Percentiles rank a stretch among this genome's conserved stretches.
phyloP scores from a whole-genome alignment of 495 filamentous ascomycete genomes.

The Penicillium argentinense region DNA sequence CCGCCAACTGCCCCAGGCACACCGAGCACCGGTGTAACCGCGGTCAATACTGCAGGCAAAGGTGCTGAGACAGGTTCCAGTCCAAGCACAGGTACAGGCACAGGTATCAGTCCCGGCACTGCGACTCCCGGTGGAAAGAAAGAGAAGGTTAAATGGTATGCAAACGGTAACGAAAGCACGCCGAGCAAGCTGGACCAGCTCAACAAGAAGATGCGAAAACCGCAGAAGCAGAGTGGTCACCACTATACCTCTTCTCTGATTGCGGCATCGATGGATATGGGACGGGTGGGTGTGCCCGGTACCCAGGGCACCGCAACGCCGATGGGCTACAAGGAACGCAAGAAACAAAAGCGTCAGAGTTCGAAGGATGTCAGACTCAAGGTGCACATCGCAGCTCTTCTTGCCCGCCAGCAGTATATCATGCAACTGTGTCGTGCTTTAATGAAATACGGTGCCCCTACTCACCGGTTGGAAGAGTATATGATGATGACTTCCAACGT shows the following conservation, averaged over 20 bases:
- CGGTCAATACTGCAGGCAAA: no score
- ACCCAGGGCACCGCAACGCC: constrained; percentile 23
- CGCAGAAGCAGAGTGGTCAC: constrained; percentile 8
- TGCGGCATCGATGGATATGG: constrained; percentile 29
- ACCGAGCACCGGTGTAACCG: no score
- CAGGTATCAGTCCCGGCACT: constrained; percentile 18
- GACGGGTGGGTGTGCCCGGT: constrained; percentile 25
- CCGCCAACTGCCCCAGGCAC: constrained; percentile 17
- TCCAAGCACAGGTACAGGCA: no score
- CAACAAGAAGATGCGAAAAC: constrained; percentile 4
- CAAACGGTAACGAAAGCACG: constrained; percentile 15
- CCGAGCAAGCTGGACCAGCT: constrained; percentile 1
- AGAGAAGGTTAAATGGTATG: constrained; percentile 40
- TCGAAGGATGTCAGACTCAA: constrained; percentile 70
- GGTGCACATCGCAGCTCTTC: constrained; percentile 75
- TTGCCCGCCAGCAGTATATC: constrained; percentile 79
- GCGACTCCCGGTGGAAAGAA: constrained; percentile 25
- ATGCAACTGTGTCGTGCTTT: constrained; percentile 81
- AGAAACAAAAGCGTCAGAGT: constrained; percentile 29
- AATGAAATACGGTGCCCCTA: constrained; percentile 78
- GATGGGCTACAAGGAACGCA: constrained; percentile 22
- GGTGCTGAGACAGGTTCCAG: no score
- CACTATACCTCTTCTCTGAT: constrained; percentile 32
- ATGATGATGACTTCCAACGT: constrained; percentile 85
- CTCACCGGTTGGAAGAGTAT: constrained; percentile 75